A percentile compares a stretch with the other conserved stretches of the same genome.
These are phyloP conservation scores for Amborella trichopoda DNA, from an alignment of 164 flowering plant species.

Conservation along the genomic window DNA sequence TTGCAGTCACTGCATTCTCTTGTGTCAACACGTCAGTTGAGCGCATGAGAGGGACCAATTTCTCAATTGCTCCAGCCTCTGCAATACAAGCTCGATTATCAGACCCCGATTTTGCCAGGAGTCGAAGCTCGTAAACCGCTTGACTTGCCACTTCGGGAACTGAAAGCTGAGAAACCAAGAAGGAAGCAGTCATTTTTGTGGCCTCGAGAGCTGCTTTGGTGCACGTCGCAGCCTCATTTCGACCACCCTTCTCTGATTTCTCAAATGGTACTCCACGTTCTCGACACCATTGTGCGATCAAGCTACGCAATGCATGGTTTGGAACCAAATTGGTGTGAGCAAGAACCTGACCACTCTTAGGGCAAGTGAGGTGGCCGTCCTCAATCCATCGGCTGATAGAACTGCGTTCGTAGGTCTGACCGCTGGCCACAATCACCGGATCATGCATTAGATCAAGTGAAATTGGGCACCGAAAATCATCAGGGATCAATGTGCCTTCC, in stretches of 20 bases:
- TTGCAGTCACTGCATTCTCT: slow-evolving; percentile 92
- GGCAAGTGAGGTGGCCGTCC: slow-evolving; percentile 81
- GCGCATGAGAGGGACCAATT: slow-evolving; percentile 43
- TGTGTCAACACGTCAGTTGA: slow-evolving; percentile 56
- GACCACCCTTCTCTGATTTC: not conserved
- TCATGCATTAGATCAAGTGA: slow-evolving; percentile 86
- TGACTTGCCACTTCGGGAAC: slow-evolving; percentile 41
- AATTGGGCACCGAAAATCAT: slow-evolving; percentile 84
- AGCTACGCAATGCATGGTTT: slow-evolving; percentile 60
- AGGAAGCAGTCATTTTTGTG: slow-evolving; percentile 59
- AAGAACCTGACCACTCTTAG: slow-evolving; percentile 85
- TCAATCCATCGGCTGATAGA: slow-evolving; percentile 77
- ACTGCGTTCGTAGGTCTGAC: slow-evolving; percentile 88
- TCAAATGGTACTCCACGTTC: slow-evolving; percentile 55
- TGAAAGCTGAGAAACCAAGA: slow-evolving; percentile 61
- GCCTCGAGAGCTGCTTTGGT: slow-evolving; percentile 70
- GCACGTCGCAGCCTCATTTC: slow-evolving; percentile 18
- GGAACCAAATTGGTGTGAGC: slow-evolving; percentile 53
- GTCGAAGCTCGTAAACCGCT: slow-evolving; percentile 75
- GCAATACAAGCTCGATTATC: slow-evolving; percentile 86
- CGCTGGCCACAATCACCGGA: slow-evolving; percentile 75
- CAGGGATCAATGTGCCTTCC: slow-evolving; percentile 26
- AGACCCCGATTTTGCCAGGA: slow-evolving; percentile 67
- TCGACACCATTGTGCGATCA: slow-evolving; percentile 77
- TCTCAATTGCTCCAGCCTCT: slow-evolving; percentile 93